These are phyloP conservation scores for Candida piceae DNA, from an alignment of 805 yeast species.

Conservation along the genomic window DNA sequence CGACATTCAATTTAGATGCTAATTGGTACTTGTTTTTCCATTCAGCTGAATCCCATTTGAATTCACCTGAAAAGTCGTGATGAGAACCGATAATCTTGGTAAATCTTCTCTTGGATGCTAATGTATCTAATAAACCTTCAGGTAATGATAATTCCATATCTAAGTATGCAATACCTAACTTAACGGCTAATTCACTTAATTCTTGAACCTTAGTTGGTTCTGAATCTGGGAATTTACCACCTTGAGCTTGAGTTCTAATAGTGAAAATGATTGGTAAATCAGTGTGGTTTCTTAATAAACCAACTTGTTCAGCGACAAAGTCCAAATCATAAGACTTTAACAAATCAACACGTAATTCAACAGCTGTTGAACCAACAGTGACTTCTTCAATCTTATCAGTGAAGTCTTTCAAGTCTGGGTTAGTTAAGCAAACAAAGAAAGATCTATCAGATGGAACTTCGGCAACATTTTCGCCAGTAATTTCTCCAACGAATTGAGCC, in stretches of 20 bases:
- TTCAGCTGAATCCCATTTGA: constrained; percentile 61
- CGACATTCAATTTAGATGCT: constrained; percentile 62
- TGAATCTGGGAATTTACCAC: constrained; percentile 72
- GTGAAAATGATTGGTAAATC: constrained; percentile 78
- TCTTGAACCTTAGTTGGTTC: constrained; percentile 41
- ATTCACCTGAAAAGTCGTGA: constrained; percentile 63
- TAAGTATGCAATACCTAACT: constrained; percentile 73
- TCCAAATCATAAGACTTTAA: constrained; percentile 44
- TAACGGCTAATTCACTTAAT: constrained; percentile 59
- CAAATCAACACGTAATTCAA: constrained; percentile 78
- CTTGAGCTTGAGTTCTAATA: constrained; percentile 71
- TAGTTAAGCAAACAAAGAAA: constrained; percentile 68
- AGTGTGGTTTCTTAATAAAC: constrained; percentile 58
- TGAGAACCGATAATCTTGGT: constrained; percentile 79
- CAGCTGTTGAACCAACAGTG: constrained; percentile 69
- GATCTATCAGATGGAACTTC: constrained; percentile 47
- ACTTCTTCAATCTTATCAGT: constrained; percentile 46
- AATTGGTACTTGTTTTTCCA: constrained; percentile 72
- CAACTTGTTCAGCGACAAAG: constrained; percentile 71
- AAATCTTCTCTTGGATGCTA: constrained; percentile 48
- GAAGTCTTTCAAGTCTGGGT: constrained; percentile 47
- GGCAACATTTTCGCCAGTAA: constrained; percentile 49
- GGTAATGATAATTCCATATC: constrained; percentile 77
- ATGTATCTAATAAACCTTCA: constrained; percentile 42
- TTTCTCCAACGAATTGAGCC: constrained; percentile 48